Conservation (phyloP, 2,329 filamentous ascomycete species). For the Daldinia eschscholtzii region DNA sequence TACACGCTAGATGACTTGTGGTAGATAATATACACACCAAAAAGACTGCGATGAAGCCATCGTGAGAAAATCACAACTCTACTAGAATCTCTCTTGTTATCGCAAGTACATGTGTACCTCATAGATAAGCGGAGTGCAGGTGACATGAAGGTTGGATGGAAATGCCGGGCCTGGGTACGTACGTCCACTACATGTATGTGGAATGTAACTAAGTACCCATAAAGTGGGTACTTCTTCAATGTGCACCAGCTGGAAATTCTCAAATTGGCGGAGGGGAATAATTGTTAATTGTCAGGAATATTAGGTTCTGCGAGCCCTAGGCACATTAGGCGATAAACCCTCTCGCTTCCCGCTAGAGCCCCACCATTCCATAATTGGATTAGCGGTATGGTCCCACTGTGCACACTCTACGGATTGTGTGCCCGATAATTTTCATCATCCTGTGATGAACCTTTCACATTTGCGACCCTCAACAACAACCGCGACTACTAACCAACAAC, state of each 20-base stretch:
- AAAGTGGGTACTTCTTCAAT: neutral
- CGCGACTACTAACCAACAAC: slow-evolving; percentile 52
- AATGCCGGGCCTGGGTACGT: neutral
- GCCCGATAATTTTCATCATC: slow-evolving; percentile 51
- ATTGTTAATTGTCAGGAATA: slow-evolving; percentile 14
- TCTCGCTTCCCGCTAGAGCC: slow-evolving; percentile 46
- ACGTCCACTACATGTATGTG: no score
- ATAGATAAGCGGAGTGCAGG: neutral
- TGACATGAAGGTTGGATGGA: neutral
- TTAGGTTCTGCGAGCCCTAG: slow-evolving; percentile 51
- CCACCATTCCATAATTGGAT: slow-evolving; percentile 44
- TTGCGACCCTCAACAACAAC: slow-evolving; percentile 50
- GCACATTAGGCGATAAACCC: slow-evolving; percentile 47
- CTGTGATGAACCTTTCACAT: slow-evolving; percentile 43
- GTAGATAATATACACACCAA: neutral
- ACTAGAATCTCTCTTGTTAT: neutral
- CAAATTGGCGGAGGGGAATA: slow-evolving; percentile 3
- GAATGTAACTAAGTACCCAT: no score
- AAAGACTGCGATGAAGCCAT: neutral
- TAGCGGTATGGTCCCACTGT: slow-evolving; percentile 43
- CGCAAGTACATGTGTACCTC: neutral
- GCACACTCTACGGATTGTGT: slow-evolving; percentile 48
- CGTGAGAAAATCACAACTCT: slow-evolving; percentile 1
- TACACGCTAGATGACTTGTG: neutral
- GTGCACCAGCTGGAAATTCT: neutral